Evolutionary conservation across 495 filamentous ascomycete genomes (phyloP).

Genomic region (Astrothelium macrocarpum): DNA sequence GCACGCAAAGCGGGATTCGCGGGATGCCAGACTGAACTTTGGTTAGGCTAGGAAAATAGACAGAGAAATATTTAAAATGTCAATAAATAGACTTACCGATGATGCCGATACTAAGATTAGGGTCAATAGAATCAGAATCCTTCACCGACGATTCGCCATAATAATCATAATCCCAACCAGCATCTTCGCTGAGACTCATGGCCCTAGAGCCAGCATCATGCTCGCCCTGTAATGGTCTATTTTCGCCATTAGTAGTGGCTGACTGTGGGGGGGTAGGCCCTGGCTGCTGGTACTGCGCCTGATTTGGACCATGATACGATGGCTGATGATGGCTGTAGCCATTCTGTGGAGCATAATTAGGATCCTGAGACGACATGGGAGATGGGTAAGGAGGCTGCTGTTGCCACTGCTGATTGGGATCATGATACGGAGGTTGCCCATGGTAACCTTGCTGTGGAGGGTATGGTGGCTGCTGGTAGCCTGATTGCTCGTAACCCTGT

Average conservation of each 20-base stretch:
- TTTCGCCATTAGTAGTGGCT: not conserved
- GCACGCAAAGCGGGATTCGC: slow-evolving; percentile 27
- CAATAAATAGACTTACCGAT: slow-evolving; percentile 20
- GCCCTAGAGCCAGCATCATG: slow-evolving; percentile 33
- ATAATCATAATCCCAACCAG: not conserved
- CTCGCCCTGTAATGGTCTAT: not conserved
- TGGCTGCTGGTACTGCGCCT: not conserved
- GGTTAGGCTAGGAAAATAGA: not conserved
- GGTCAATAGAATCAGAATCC: slow-evolving; percentile 29
- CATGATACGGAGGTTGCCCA: slow-evolving; percentile 9
- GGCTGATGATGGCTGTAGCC: slow-evolving; percentile 9
- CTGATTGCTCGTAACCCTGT: slow-evolving; percentile 13
- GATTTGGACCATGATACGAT: not conserved
- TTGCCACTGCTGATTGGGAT: slow-evolving; percentile 7
- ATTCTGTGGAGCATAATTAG: slow-evolving; percentile 2
- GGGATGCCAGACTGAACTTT: slow-evolving; percentile 24
- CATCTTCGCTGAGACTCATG: slow-evolving; percentile 6
- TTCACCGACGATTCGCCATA: slow-evolving; percentile 19
- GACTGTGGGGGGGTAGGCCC: not conserved
- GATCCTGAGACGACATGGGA: slow-evolving; percentile 5
- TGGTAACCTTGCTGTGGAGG: slow-evolving; percentile 9
- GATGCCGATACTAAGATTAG: slow-evolving; percentile 28
- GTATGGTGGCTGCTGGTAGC: slow-evolving; percentile 15
- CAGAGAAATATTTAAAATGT: not conserved
- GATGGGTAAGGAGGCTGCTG: slow-evolving; percentile 3